A percentile compares a stretch with the other conserved stretches of the same genome.
Conservation (phyloP, 23 red algal species). For the Gracilaria domingensis region DNA sequence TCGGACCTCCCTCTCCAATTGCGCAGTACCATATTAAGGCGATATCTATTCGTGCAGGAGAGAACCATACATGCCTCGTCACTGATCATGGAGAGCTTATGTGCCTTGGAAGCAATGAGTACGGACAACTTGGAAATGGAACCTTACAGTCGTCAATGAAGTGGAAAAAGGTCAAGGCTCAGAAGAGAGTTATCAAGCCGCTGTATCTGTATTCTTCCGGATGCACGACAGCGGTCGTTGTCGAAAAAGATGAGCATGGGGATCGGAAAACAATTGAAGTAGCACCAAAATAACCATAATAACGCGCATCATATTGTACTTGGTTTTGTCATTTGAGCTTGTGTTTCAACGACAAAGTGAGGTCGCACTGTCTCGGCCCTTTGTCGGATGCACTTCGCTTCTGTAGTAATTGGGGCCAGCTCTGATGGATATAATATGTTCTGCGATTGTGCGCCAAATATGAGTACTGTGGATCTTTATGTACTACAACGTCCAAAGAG, state of each 20-base stretch:
- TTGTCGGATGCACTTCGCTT: too few relatives aligned
- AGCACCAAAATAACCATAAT: background rate
- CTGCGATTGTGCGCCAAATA: too few relatives aligned
- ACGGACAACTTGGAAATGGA: slow-evolving; percentile 79
- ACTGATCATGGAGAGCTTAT: slow-evolving; percentile 66
- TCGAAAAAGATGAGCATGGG: background rate
- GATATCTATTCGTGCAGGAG: slow-evolving; percentile 37
- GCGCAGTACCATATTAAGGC: slow-evolving; percentile 40
- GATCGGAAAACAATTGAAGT: background rate
- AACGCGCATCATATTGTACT: background rate
- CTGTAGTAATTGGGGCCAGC: too few relatives aligned
- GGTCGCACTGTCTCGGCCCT: too few relatives aligned
- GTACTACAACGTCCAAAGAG: too few relatives aligned
- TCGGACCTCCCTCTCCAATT: slow-evolving; percentile 66
- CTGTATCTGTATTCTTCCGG: slow-evolving; percentile 35
- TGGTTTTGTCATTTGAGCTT: too few relatives aligned
- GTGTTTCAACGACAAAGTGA: too few relatives aligned
- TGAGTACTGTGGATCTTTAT: too few relatives aligned
- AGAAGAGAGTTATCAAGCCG: slow-evolving; percentile 41
- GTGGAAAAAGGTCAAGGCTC: slow-evolving; percentile 47
- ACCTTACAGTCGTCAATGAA: slow-evolving; percentile 62
- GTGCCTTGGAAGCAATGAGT: slow-evolving; percentile 69
- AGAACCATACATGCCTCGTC: slow-evolving; percentile 75
- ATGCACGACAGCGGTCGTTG: slow-evolving; percentile 26
- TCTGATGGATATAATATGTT: too few relatives aligned